Evolutionary conservation across 257 asterid genomes (phyloP).

Genomic region (Solanum corneliomulleri): DNA sequence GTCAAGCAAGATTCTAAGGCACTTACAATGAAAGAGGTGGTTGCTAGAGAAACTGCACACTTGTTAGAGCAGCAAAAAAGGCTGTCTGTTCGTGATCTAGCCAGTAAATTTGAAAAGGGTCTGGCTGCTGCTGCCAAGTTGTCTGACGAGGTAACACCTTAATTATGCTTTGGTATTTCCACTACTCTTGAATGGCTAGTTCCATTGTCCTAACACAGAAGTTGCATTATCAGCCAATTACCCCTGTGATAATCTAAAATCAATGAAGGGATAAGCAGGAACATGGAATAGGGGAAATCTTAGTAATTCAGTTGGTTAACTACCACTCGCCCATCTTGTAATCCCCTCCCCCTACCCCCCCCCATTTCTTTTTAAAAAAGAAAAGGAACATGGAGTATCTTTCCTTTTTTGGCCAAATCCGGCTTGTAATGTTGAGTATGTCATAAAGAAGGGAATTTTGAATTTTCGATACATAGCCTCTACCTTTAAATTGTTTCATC

Average conservation of each 20-base stretch:
- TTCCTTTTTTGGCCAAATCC: background rate
- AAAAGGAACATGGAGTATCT: background rate
- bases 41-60: conserved; percentile 66
- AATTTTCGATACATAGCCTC: background rate
- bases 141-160: conserved; percentile 60
- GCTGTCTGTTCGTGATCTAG: conserved; percentile 85
- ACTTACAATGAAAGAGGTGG: conserved; percentile 59
- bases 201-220: background rate
- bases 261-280: background rate
- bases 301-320: background rate
- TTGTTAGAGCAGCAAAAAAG: conserved; percentile 80
- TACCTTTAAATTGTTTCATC: background rate
- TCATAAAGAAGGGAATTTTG: background rate
- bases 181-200: background rate
- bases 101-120: conserved; percentile 85
- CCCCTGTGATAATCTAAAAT: background rate
- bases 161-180: background rate
- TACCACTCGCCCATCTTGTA: background rate
- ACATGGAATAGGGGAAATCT: background rate
- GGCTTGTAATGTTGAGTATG: background rate
- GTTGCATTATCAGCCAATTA: background rate
- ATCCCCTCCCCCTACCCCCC: background rate
- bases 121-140: conserved; percentile 85
- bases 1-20: conserved; percentile 43
- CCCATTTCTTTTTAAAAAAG: background rate